phyloP scores from a whole-genome alignment of 1,284 basidiomycete genomes.

The Irpex sp. region DNA sequence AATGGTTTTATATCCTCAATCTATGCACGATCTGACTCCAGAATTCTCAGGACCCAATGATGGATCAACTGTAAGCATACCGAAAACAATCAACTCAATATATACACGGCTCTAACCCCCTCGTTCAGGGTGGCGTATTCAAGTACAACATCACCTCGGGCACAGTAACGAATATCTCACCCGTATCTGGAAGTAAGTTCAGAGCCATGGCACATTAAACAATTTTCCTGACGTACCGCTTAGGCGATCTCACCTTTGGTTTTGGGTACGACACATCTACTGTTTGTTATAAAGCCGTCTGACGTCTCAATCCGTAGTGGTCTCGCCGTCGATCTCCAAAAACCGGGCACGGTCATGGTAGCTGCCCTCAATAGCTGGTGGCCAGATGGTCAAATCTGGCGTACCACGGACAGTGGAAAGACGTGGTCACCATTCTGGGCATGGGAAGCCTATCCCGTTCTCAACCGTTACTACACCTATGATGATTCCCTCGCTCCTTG shows the following conservation, averaged over 20 bases:
- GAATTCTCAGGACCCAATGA: slow-evolving; percentile 42
- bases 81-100: not conserved
- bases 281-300: slow-evolving; percentile 44
- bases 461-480: slow-evolving; percentile 54
- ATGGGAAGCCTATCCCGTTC: slow-evolving; percentile 44
- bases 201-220: not conserved
- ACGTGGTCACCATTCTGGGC: slow-evolving; percentile 58
- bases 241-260: slow-evolving; percentile 27
- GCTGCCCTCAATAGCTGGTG: slow-evolving; percentile 56
- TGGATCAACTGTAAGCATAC: slow-evolving; percentile 33
- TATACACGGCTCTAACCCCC: not conserved
- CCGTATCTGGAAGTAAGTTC: slow-evolving; percentile 26
- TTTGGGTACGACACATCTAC: slow-evolving; percentile 18
- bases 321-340: slow-evolving; percentile 54
- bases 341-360: slow-evolving; percentile 63
- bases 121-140: slow-evolving; percentile 21
- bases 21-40: not conserved
- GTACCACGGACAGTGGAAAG: slow-evolving; percentile 50
- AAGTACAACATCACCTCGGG: slow-evolving; percentile 48
- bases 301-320: slow-evolving; percentile 35
- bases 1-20: not conserved
- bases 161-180: slow-evolving; percentile 42
- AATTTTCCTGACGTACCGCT: not conserved
- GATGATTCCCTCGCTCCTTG: slow-evolving; percentile 53
- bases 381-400: slow-evolving; percentile 67